phyloP scores from a whole-genome alignment of 139 green algal species.

The Volvox africanus region DNA sequence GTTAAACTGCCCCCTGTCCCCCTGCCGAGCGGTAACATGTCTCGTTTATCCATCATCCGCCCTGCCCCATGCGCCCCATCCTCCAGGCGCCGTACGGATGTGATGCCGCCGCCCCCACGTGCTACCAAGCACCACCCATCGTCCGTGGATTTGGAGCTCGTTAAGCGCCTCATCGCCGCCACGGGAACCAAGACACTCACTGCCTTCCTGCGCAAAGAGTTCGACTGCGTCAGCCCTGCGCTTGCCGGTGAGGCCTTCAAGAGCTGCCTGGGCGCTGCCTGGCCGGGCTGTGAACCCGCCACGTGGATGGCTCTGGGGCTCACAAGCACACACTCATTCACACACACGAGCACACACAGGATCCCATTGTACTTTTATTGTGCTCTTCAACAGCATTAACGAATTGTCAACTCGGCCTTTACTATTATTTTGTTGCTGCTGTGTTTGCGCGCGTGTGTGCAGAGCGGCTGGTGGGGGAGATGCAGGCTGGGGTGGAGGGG shows the following conservation, averaged over 20 bases:
- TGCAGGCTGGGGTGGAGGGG: conserved; percentile 69
- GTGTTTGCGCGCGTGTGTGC: background rate
- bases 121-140: conserved; percentile 88
- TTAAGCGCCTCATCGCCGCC: conserved; percentile 85
- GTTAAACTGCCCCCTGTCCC: no score
- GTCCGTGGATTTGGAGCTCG: conserved; percentile 92
- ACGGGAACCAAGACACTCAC: conserved; percentile 68
- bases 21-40: no score
- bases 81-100: conserved; percentile 84
- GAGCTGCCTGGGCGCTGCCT: background rate
- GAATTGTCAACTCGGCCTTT: no score
- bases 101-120: conserved; percentile 82
- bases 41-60: no score
- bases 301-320: no score
- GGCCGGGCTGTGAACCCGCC: background rate
- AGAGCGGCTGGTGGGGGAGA: conserved; percentile 86
- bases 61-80: background rate
- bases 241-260: conserved; percentile 56
- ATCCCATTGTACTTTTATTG: no score
- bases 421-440: background rate
- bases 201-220: conserved; percentile 88
- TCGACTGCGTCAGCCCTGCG: conserved; percentile 82
- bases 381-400: no score
- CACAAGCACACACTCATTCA: no score
- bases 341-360: no score